Base-by-base conservation (phyloP, 169 alveolate species). In the Besnoitia besnoiti region DNA sequence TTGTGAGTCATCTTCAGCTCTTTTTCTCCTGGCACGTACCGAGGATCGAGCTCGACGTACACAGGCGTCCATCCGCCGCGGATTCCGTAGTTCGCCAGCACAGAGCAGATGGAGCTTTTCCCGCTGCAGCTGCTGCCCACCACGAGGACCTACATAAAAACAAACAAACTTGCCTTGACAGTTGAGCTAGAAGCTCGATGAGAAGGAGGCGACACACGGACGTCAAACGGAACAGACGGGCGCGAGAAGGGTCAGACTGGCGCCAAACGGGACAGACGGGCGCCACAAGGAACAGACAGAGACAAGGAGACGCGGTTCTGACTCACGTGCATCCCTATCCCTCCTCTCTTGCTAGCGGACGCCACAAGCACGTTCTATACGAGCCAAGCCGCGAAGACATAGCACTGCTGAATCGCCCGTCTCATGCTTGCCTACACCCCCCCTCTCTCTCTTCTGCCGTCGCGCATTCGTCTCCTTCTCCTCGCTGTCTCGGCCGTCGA, bases 61-160 rank as follows among this genome's bases (percentile, higher is more conserved):
- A 96, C 84, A 8, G 98, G 99, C 39, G 95, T 91, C 96, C 97
- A 97, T 0, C 98, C 98, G 33, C 96, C 91, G 46, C 98, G 93
- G 39, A 96, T 91, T 49, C 98, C 98, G 90, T 97, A 97, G 92
- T 97, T 96, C 77, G 96, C 93, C 67, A 97, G 90, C 24, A 96
- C 89, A 88, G 94, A 90, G 44, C 98, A 97, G 59, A 96, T 95
- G 30, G 98, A 94, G 42, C 98, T 96, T 85, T 97, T 97, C 24
- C 99, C 98, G 50, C 98, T 96, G 82, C 96, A 95, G 40, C 97
- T 96, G 82, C 98, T 94, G 39, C 98, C 99, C 0, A 98, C 97
- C 51, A 97, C 96, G 77, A 97, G 85, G 21, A 95, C 94, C 97
- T 95, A 77, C 61, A n/a, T 8, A 37, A 77, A 76, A 12, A 76